phyloP scores from a whole-genome alignment of 2,329 filamentous ascomycete species.

The Beauveria varroae region DNA sequence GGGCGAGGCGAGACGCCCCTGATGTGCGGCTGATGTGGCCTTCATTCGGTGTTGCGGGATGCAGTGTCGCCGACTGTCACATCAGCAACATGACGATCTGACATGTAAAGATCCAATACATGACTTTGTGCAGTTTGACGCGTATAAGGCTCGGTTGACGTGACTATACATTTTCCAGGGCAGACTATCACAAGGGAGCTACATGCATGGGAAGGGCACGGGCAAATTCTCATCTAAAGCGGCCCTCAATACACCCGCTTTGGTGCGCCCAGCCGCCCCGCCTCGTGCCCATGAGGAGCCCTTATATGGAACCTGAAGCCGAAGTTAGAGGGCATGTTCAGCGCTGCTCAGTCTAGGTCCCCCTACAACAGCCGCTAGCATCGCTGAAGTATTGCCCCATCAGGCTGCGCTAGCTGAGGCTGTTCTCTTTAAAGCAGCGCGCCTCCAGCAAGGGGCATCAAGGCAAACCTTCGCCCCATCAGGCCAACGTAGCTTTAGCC shows the following conservation, averaged over 20 bases:
- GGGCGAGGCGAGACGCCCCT: background rate
- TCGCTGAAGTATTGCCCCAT: background rate
- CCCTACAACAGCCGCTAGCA: too few relatives aligned
- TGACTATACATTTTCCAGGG: background rate
- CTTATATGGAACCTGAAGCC: background rate
- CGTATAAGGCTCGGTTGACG: background rate
- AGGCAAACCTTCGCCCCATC: conserved; percentile 16
- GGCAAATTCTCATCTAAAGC: background rate
- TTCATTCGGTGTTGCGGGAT: background rate
- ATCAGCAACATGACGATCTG: background rate
- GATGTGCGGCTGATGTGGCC: background rate
- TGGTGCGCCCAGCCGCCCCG: background rate
- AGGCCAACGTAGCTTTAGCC: conserved; percentile 33
- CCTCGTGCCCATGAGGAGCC: background rate
- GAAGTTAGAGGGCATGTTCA: background rate
- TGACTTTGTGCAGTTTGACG: background rate
- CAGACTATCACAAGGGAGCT: background rate
- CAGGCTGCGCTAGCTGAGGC: background rate
- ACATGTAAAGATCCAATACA: background rate
- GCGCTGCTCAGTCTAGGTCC: background rate
- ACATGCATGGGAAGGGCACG: background rate
- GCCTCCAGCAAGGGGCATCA: background rate
- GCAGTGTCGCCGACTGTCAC: background rate
- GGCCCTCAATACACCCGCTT: background rate
- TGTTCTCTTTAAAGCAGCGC: background rate